Conservation (phyloP, 2,329 filamentous ascomycete species). For the Curvularia verruculosa region DNA sequence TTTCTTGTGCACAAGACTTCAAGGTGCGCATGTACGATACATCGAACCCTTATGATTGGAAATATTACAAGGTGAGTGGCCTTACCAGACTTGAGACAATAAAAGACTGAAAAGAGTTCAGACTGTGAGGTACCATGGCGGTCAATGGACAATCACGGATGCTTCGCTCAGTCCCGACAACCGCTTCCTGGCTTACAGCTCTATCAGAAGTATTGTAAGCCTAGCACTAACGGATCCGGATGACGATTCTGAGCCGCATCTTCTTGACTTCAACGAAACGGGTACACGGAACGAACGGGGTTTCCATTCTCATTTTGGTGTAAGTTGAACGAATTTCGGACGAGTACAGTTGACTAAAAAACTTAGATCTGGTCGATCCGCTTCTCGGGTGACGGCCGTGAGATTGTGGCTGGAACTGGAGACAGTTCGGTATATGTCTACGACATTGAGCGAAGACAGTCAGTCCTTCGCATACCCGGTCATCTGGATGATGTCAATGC, state of each 20-base stretch:
- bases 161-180: constrained; percentile 91
- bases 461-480: constrained; percentile 75
- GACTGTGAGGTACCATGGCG: constrained; percentile 81
- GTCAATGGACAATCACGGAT: constrained; percentile 96
- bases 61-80: constrained; percentile 80
- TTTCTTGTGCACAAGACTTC: constrained; percentile 89
- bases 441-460: constrained; percentile 81
- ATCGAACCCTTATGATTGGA: constrained; percentile 92
- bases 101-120: constrained; percentile 57
- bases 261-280: constrained; percentile 72
- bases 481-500: constrained; percentile 93
- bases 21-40: constrained; percentile 97
- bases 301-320: constrained; percentile 45
- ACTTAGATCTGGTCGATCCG: constrained; percentile 82
- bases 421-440: constrained; percentile 83
- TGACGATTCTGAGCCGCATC: constrained; percentile 78
- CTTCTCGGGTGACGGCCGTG: constrained; percentile 88
- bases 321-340: constrained; percentile 6
- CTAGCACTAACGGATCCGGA: constrained; percentile 85
- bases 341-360: constrained; percentile 9
- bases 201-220: constrained; percentile 82
- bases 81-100: not conserved
- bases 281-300: constrained; percentile 48
- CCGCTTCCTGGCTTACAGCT: constrained; percentile 87
- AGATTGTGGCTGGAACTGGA: constrained; percentile 88